A percentile compares a stretch with the other conserved stretches of the same genome.
These are phyloP conservation scores for Geum urbanum DNA, from an alignment of 306 rosid species.

Conservation along the genomic window DNA sequence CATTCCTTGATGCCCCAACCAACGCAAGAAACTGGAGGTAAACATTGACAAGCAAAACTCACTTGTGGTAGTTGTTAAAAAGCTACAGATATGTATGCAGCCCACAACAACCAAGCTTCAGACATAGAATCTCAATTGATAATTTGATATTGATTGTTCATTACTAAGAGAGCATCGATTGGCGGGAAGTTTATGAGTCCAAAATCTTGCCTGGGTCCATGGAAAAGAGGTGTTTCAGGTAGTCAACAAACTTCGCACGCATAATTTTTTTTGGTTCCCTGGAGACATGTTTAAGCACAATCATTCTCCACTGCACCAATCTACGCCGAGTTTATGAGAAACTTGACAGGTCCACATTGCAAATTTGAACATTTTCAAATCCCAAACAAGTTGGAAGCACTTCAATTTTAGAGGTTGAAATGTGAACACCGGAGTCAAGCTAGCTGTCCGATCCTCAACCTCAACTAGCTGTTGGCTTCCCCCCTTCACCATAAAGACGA, in stretches of 20 bases:
- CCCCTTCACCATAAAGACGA: neutral
- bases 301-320: neutral
- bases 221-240: neutral
- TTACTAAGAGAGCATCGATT: neutral
- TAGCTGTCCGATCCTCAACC: too few relatives aligned
- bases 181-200: neutral
- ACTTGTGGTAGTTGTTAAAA: neutral
- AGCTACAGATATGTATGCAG: neutral
- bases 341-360: neutral
- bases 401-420: neutral
- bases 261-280: neutral
- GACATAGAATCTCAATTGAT: neutral
- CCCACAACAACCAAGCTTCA: neutral
- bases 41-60: neutral
- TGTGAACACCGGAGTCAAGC: neutral
- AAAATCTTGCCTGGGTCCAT: neutral
- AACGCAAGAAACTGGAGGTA: neutral
- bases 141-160: too few relatives aligned
- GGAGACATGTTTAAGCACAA: constrained; percentile 6
- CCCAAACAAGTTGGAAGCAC: constrained; percentile 3
- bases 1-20: neutral
- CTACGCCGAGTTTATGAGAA: neutral
- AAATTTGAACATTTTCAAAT: neutral
- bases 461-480: neutral
- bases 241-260: neutral